Evolutionary conservation across 371 early-diverging fungal species (phyloP).

Genomic region (Lichtheimia corymbifera): DNA sequence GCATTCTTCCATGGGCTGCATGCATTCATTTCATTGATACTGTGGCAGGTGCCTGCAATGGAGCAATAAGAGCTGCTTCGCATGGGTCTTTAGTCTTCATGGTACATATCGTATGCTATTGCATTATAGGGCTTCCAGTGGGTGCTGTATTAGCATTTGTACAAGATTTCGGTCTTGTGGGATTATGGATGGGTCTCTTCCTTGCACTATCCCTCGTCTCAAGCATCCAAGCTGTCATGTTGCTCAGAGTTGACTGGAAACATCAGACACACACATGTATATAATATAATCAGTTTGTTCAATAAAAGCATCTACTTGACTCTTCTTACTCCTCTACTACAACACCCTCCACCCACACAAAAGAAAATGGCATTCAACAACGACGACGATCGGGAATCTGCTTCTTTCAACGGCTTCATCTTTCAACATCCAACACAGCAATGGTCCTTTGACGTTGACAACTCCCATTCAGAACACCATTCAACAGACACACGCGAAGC

Average conservation of each 20-base stretch:
- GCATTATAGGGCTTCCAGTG: slow-evolving; percentile 59
- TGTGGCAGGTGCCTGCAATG: slow-evolving; percentile 57
- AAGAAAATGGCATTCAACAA: too few species aligned
- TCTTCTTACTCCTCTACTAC: too few species aligned
- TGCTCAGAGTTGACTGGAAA: too few species aligned
- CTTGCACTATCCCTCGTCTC: slow-evolving; percentile 33
- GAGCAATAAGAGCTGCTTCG: slow-evolving; percentile 58
- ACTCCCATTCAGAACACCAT: not conserved
- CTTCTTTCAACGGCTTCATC: not conserved
- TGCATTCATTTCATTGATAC: slow-evolving; percentile 73
- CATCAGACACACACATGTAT: too few species aligned
- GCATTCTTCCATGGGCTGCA: slow-evolving; percentile 69
- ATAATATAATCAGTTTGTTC: too few species aligned
- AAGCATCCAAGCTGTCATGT: too few species aligned
- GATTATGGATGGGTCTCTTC: slow-evolving; percentile 65
- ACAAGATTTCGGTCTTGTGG: slow-evolving; percentile 47
- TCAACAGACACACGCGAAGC: not conserved
- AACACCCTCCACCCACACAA: too few species aligned
- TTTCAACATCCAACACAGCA: not conserved
- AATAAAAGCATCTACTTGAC: too few species aligned
- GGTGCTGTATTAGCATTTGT: slow-evolving; percentile 57
- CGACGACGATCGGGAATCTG: too few species aligned
- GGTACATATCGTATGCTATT: slow-evolving; percentile 56
- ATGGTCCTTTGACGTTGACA: slow-evolving; percentile 11
- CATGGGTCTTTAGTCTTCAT: slow-evolving; percentile 55